Conservation (phyloP, 1,284 basidiomycete genomes). For the Melanopsichium pennsylvanicum region DNA sequence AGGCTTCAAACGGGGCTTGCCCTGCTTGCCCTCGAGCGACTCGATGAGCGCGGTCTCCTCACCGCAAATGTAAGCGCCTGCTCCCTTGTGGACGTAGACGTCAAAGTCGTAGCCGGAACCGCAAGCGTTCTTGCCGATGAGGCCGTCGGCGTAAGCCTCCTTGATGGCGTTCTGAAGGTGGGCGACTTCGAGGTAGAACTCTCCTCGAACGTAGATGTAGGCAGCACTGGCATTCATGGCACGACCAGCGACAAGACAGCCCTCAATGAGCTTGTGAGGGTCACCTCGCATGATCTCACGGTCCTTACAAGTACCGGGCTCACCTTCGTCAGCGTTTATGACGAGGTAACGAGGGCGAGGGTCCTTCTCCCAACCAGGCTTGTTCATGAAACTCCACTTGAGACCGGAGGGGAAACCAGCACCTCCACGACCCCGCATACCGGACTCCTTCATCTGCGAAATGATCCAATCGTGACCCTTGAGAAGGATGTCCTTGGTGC, state of each 20-base stretch:
- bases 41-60: slow-evolving; percentile 99
- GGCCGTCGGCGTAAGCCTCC: slow-evolving; percentile 91
- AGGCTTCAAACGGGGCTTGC: slow-evolving; percentile 97
- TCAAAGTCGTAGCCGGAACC: slow-evolving; percentile 92
- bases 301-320: slow-evolving; percentile 99
- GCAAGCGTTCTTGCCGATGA: slow-evolving; percentile 91
- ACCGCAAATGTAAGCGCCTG: slow-evolving; percentile 97
- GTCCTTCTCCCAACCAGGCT: slow-evolving; percentile 97
- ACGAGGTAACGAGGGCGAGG: slow-evolving; percentile 91
- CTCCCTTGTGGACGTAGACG: slow-evolving; percentile 94
- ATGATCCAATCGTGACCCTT: slow-evolving; percentile 99
- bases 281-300: slow-evolving; percentile 97
- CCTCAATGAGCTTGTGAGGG: slow-evolving; percentile 97
- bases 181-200: slow-evolving; percentile 93
- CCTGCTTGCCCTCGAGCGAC: slow-evolving; percentile 94
- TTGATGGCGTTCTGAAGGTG: slow-evolving; percentile 93
- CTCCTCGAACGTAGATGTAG: slow-evolving; percentile 98
- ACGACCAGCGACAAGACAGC: slow-evolving; percentile 95
- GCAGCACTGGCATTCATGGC: slow-evolving; percentile 97
- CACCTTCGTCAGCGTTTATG: slow-evolving; percentile 97
- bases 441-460: slow-evolving; percentile 92
- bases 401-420: slow-evolving; percentile 96
- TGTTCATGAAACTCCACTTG: slow-evolving; percentile 99
- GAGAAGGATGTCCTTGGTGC: slow-evolving; percentile 90
- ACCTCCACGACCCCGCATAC: slow-evolving; percentile 92